phyloP scores from a whole-genome alignment of 805 yeast species.

The Saccharomycopsis capsularis region DNA sequence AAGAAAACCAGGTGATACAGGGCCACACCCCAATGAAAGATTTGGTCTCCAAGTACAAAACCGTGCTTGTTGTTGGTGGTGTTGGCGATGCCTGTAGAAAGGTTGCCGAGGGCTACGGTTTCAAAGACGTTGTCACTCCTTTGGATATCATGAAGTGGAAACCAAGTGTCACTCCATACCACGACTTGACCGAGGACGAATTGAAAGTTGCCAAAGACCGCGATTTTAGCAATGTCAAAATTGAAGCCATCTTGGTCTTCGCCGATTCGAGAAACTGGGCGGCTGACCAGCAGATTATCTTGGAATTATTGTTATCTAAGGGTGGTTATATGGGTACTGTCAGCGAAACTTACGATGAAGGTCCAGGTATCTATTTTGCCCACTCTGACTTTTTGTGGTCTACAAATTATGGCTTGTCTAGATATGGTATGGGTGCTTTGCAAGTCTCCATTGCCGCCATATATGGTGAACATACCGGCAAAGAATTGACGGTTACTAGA shows the following conservation, averaged over 20 bases:
- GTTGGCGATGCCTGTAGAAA: conserved; percentile 76
- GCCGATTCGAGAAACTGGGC: conserved; percentile 94
- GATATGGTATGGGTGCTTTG: conserved; percentile 94
- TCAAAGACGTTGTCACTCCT: conserved; percentile 75
- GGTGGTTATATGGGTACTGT: conserved; percentile 82
- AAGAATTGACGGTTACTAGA: conserved; percentile 68
- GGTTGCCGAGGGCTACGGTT: conserved; percentile 80
- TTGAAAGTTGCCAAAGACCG: conserved; percentile 41
- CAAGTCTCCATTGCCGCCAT: conserved; percentile 84
- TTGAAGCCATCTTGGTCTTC: conserved; percentile 81
- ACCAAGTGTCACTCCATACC: conserved; percentile 81
- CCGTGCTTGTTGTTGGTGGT: conserved; percentile 85
- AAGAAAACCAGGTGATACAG: conserved; percentile 77
- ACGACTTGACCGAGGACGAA: conserved; percentile 70
- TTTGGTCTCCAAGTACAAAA: conserved; percentile 56
- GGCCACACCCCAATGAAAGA: conserved; percentile 94
- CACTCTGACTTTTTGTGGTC: conserved; percentile 94
- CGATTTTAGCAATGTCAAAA: conserved; percentile 60
- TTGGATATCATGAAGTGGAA: conserved; percentile 79
- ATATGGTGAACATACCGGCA: conserved; percentile 78
- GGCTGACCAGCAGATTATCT: conserved; percentile 82
- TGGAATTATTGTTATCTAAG: conserved; percentile 70
- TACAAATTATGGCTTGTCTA: conserved; percentile 69
- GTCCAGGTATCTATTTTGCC: conserved; percentile 80
- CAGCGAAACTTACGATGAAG: conserved; percentile 62